Evolutionary conservation across 208 protist genomes (phyloP).

Genomic region (Leishmania gerbilli): DNA sequence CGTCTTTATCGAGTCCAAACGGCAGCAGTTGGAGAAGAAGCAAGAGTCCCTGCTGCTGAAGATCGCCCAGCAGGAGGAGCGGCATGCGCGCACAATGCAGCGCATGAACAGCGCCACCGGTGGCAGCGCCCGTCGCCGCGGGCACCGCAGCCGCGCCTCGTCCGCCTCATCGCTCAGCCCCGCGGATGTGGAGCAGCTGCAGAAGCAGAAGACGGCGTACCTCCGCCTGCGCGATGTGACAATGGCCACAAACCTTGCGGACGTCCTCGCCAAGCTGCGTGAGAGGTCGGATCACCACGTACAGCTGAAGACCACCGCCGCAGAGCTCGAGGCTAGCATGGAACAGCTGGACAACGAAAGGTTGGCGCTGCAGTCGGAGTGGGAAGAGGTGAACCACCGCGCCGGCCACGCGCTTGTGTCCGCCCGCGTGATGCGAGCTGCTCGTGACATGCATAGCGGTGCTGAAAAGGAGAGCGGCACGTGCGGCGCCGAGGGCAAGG

Average conservation of each 20-base stretch:
- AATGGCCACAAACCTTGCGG: conserved; percentile 67
- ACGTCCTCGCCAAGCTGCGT: conserved; percentile 90
- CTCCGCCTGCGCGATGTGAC: conserved; percentile 93
- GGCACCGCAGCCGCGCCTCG: conserved; percentile 25
- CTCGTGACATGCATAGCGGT: conserved; percentile 29
- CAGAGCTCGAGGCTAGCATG: conserved; percentile 70
- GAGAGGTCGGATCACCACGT: conserved; percentile 84
- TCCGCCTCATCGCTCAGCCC: conserved; percentile 39
- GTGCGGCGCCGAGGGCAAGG: conserved; percentile 7
- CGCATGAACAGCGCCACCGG: conserved; percentile 4
- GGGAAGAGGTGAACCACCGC: conserved; percentile 80
- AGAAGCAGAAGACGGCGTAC: conserved; percentile 87
- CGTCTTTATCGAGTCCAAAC: conserved; percentile 79
- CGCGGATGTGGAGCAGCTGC: conserved; percentile 74
- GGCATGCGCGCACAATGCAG: conserved; percentile 39
- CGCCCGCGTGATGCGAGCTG: conserved; percentile 35
- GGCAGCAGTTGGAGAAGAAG: conserved; percentile 65
- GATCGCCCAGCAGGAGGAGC: conserved; percentile 76
- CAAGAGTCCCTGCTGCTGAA: conserved; percentile 61
- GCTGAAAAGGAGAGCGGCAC: not conserved
- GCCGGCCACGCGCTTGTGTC: conserved; percentile 50
- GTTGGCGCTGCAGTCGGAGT: conserved; percentile 45
- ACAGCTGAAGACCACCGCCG: conserved; percentile 63
- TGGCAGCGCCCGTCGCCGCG: conserved; percentile 17
- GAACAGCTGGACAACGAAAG: conserved; percentile 58